Percentiles rank a stretch among this genome's conserved stretches.
phyloP scores from a whole-genome alignment of 78 protist genomes.

The Salpingoeca rosetta region DNA sequence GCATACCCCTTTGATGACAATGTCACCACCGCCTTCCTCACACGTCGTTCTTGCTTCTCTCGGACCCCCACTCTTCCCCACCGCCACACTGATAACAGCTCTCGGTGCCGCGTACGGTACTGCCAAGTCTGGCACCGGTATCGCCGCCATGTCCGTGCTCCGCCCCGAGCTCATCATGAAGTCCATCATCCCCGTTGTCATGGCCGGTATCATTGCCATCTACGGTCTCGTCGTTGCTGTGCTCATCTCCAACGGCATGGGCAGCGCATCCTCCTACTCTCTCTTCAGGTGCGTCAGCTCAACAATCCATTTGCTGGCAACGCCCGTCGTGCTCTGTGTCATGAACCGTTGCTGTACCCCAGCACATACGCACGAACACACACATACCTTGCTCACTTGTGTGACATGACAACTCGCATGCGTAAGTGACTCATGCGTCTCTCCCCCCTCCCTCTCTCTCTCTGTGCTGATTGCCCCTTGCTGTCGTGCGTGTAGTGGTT shows the following conservation, averaged over 20 bases:
- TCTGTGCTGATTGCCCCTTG: background rate
- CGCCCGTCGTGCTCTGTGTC: background rate
- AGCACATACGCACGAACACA: too few relatives aligned
- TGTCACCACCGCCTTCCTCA: too few relatives aligned
- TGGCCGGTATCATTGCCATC: conserved; percentile 99
- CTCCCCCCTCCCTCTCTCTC: background rate
- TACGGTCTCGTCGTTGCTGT: conserved; percentile 97
- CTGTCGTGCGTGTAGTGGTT: conserved; percentile 18
- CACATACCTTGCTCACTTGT: too few relatives aligned
- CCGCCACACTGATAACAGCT: conserved; percentile 62
- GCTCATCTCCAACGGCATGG: conserved; percentile 54
- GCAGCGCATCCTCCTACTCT: conserved; percentile 7
- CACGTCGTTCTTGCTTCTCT: too few relatives aligned
- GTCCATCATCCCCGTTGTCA: conserved; percentile 83
- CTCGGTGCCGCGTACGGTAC: conserved; percentile 99
- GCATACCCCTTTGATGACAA: too few relatives aligned
- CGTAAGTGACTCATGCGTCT: background rate
- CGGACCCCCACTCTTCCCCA: too few relatives aligned
- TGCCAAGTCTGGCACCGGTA: conserved; percentile 96
- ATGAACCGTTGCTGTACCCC: background rate
- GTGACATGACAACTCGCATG: background rate
- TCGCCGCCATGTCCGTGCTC: conserved; percentile 90
- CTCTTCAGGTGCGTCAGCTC: conserved; percentile 25
- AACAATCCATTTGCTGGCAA: background rate
- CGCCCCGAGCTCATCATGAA: conserved; percentile 91